phyloP scores from a whole-genome alignment of 73 alveolate species.

The Paramecium sonneborni region DNA sequence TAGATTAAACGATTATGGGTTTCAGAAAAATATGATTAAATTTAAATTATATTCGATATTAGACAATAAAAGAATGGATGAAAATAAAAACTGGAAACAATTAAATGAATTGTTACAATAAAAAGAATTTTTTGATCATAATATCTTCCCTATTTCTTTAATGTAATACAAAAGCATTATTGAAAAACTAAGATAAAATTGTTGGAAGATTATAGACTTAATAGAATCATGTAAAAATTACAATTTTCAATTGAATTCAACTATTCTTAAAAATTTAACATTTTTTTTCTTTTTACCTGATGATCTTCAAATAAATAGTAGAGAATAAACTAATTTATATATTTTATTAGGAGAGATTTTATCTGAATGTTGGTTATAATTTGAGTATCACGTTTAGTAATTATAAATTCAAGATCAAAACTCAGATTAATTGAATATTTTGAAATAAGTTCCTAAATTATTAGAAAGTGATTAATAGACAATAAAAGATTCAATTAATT shows the following conservation, averaged over 20 bases:
- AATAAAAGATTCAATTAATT: background rate
- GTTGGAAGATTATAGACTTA: background rate
- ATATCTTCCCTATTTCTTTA: background rate
- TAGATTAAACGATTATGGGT: background rate
- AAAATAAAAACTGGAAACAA: background rate
- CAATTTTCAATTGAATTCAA: background rate
- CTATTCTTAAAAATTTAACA: background rate
- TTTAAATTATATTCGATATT: background rate
- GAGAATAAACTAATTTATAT: background rate
- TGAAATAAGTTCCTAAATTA: background rate
- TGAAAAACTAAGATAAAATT: background rate
- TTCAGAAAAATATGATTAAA: background rate
- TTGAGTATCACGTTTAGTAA: background rate
- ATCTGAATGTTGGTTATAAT: background rate
- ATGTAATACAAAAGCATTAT: background rate
- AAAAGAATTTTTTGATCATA: background rate
- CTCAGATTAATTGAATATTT: background rate
- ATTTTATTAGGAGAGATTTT: background rate
- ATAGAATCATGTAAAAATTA: background rate
- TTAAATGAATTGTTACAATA: background rate
- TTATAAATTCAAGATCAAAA: background rate
- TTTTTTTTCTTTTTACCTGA: background rate
- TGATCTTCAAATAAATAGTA: background rate
- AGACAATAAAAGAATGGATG: background rate
- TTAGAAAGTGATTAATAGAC: background rate